Evolutionary conservation across 1,139 yeast genomes (phyloP), one percentile per base, ranked within the genome.

Genomic region (Blastobotrys arbuscula): DNA sequence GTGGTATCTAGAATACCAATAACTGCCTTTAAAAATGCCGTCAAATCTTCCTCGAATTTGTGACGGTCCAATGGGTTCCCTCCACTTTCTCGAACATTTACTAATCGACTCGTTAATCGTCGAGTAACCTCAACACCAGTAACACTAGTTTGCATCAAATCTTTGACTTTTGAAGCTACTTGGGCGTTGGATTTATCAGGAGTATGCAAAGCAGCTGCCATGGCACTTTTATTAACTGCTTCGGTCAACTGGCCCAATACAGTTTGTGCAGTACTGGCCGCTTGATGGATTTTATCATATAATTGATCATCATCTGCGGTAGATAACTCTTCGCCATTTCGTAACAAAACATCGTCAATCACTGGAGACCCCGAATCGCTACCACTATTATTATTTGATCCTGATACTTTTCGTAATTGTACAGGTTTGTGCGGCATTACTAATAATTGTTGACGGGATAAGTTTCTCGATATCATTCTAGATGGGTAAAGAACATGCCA

Each of bases 1-100:
- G 94, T 89, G 1, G 88, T 79, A 1, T 92, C 92, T 55, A 90
- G 73, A 36, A 92, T 85, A 43, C 82, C 84, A 53, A 89, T 84
- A 50, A 88, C 84, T 0, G 95, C 83, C 60, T 88, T 89, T 57
- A 90, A 72, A 59, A 90, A 88, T 48, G 80, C 71, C 64, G 87
- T 89, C 36, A 89, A 84, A 59, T 86, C 94, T 57, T 90, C 97
- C 81, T 95, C 90, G 52, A 92, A 82, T 56, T 74, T 73, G 52
- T 78, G 74, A 53, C 84, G 80, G 33, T 84, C 83, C 0, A 79
- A 73, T n/a, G 42, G 41, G 18, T n/a, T 39, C 15, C 65, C 55
- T 12, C 71, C 71, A 40, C 73, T 74, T 31, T 74, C 73, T 31
- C 76, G 67, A 41, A 81, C 77, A 1, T 77, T 71, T 7, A 73